Evolutionary conservation across 805 yeast species (phyloP).

Genomic region (Dipodascus albidus): DNA sequence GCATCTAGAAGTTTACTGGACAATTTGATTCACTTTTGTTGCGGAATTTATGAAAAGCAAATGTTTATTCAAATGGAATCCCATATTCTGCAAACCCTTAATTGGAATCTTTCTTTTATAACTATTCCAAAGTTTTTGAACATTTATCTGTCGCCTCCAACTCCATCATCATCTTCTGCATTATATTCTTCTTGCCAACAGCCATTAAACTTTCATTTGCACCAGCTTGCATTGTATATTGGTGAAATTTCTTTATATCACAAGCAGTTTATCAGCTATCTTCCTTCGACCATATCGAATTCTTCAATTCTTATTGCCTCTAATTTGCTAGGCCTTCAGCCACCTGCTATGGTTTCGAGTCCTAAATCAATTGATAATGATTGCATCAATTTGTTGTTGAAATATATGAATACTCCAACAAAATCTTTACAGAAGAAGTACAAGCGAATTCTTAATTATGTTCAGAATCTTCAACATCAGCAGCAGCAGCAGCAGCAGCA

Average conservation of each 20-base stretch:
- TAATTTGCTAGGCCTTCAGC: slow-evolving; percentile 11
- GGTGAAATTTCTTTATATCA: slow-evolving; percentile 27
- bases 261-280: slow-evolving; percentile 19
- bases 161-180: slow-evolving; percentile 8
- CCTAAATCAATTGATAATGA: slow-evolving; percentile 11
- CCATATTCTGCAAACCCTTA: slow-evolving; percentile 58
- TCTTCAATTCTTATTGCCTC: slow-evolving; percentile 17
- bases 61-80: slow-evolving; percentile 68
- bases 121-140: slow-evolving; percentile 36
- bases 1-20: slow-evolving; percentile 25
- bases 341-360: slow-evolving; percentile 10
- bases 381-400: slow-evolving; percentile 25
- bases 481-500: not conserved
- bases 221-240: slow-evolving; percentile 23
- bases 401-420: slow-evolving; percentile 26
- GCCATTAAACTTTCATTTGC: not conserved
- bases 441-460: slow-evolving; percentile 6
- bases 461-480: not conserved
- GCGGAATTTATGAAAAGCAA: slow-evolving; percentile 48
- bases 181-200: not conserved
- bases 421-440: slow-evolving; percentile 29
- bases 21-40: slow-evolving; percentile 64
- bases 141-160: slow-evolving; percentile 2
- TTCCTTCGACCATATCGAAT: slow-evolving; percentile 24
- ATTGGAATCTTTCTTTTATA: slow-evolving; percentile 63